Evolutionary conservation across 139 green algal genomes (phyloP).

Genomic region (Chlorella sp.): DNA sequence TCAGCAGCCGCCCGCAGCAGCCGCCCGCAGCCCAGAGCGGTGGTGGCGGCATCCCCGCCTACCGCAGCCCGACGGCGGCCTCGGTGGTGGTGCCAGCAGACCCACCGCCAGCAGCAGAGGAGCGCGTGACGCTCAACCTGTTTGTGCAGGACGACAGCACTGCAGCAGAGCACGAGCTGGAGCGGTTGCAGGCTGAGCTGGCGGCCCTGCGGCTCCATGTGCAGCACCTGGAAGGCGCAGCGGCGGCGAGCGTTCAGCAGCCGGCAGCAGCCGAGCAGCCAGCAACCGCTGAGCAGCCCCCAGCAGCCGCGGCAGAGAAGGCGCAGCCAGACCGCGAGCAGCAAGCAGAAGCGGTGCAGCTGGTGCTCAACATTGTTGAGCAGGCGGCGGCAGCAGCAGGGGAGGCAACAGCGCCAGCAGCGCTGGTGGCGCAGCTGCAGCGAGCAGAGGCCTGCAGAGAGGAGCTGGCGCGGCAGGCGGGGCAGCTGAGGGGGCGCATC

Average conservation of each 20-base stretch:
- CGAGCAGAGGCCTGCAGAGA: slow-evolving; percentile 20
- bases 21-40: neutral
- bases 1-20: neutral
- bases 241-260: no score
- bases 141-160: slow-evolving; percentile 1
- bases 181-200: neutral
- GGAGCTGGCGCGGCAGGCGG: slow-evolving; percentile 22
- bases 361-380: slow-evolving; percentile 21
- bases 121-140: neutral
- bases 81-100: neutral
- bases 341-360: neutral
- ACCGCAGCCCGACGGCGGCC: neutral
- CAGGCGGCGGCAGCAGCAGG: neutral
- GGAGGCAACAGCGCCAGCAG: neutral
- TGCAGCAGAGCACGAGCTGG: neutral
- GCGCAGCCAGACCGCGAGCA: no score
- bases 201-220: neutral
- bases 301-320: no score
- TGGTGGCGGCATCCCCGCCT: neutral
- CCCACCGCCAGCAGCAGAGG: neutral
- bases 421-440: slow-evolving; percentile 4
- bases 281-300: neutral
- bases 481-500: slow-evolving; percentile 18
- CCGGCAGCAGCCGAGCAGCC: neutral
- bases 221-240: neutral